Evolutionary conservation across 805 yeast species (phyloP).

Genomic region (Metschnikowia gelsemii): DNA sequence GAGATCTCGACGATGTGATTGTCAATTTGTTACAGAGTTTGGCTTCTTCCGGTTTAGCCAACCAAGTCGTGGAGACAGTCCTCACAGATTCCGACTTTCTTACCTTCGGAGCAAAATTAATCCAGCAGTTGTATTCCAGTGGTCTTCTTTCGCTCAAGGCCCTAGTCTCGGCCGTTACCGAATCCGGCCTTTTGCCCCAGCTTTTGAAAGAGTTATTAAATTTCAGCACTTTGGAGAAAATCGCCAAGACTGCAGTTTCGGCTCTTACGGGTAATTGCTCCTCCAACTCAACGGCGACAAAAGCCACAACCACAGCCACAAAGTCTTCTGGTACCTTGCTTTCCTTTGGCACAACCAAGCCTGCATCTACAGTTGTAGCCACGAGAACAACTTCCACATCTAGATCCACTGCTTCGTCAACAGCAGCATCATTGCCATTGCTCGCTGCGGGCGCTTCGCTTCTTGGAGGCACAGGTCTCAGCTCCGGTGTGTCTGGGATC

Average conservation of each 20-base stretch:
- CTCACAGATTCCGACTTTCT: constrained; percentile 38
- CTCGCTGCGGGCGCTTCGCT: neutral
- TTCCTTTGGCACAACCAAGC: neutral
- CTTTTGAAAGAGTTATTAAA: constrained; percentile 36
- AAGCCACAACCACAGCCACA: neutral
- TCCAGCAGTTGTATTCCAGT: constrained; percentile 29
- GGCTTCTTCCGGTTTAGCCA: constrained; percentile 42
- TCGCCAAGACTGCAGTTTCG: constrained; percentile 37
- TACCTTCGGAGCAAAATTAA: constrained; percentile 37
- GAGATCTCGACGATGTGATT: constrained; percentile 31
- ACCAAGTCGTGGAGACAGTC: constrained; percentile 38
- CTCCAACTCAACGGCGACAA: constrained; percentile 2
- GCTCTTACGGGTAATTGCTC: constrained; percentile 34
- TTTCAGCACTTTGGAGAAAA: constrained; percentile 33
- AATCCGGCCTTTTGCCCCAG: constrained; percentile 33
- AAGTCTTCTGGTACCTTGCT: neutral
- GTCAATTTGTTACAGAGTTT: constrained; percentile 41
- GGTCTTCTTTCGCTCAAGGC: constrained; percentile 30
- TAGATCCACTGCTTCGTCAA: constrained; percentile 4
- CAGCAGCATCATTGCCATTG: neutral
- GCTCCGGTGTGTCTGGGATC: constrained; percentile 8
- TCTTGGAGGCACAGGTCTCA: constrained; percentile 5
- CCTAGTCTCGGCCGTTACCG: constrained; percentile 32
- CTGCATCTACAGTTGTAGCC: neutral
- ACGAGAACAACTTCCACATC: neutral